Percentiles rank a stretch among this genome's conserved stretches.
Conservation (phyloP, 805 yeast genomes). For the Saccharomycopsis guyanensis region DNA sequence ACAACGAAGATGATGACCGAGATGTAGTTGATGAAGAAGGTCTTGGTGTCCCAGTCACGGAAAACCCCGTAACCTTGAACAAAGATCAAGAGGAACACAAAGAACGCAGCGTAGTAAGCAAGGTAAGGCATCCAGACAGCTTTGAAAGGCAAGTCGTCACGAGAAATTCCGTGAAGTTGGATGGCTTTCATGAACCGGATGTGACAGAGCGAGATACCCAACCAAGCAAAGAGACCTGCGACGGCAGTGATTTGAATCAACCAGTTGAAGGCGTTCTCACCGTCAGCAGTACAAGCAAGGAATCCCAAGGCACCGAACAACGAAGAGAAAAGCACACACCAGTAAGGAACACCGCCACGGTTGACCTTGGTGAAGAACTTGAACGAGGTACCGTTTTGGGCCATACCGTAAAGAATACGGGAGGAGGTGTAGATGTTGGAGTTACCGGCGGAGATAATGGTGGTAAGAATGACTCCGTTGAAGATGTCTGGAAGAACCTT, state of each 20-base stretch:
- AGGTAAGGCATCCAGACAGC: constrained; percentile 61
- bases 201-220: constrained; percentile 55
- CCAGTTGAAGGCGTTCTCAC: constrained; percentile 59
- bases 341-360: constrained; percentile 63
- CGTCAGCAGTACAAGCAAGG: constrained; percentile 42
- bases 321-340: constrained; percentile 44
- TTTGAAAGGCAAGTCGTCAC: constrained; percentile 68
- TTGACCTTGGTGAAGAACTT: constrained; percentile 48
- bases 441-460: constrained; percentile 52
- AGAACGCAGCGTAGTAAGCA: constrained; percentile 55
- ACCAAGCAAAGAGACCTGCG: constrained; percentile 71
- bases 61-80: constrained; percentile 70
- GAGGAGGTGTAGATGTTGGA: constrained; percentile 52
- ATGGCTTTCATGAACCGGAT: constrained; percentile 63
- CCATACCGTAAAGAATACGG: constrained; percentile 45
- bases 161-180: constrained; percentile 51
- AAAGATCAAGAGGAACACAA: constrained; percentile 49
- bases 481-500: constrained; percentile 45
- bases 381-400: constrained; percentile 45
- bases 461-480: constrained; percentile 45
- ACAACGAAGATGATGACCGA: constrained; percentile 55
- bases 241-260: constrained; percentile 68
- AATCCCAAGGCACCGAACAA: constrained; percentile 58
- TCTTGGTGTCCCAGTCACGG: constrained; percentile 42
- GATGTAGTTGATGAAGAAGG: constrained; percentile 64